Base-by-base conservation (phyloP, 768 basidiomycete genomes). In the Epithele typhae region DNA sequence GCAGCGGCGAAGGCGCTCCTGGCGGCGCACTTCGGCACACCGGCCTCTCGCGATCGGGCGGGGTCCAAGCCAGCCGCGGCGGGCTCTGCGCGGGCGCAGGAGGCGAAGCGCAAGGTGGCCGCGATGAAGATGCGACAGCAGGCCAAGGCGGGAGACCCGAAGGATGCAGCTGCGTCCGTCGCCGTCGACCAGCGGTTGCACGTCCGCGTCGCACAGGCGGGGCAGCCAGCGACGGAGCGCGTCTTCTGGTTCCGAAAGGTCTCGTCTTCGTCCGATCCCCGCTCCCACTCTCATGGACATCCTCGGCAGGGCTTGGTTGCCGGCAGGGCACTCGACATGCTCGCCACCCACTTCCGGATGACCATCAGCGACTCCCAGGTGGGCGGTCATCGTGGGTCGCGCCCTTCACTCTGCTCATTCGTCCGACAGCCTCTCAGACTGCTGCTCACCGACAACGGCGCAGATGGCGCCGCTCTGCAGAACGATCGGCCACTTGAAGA, bases 211-310 rank as follows among this genome's bases (percentile, higher is more conserved):
- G 58, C 56, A 17, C 51, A 53, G 3, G 59, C 64, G 5, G 51
- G 55, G 57, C 7, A 65, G 60, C 17, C 59, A 66, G 43, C 43
- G 1, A 56, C 57, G 14, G 75, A 79, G 57, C 69, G 67, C 41
- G 57, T 73, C 6, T 74, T 88, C 40, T 92, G 89, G 89, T 76
- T 87, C 45, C 68, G 73, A 40, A 89, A 87, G 76, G 88, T 87
- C 56, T 52, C 64, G 55, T 45, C 3, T 32, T 21, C 37, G 7
- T 35, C 17, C 41, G 41, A 7, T 48, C 37, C 3, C 6, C 22
- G 11, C 18, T 22, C n/a, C 27, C 14, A 14, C 27, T 30, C 7
- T 30, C 27, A 30, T 30, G 27, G 7, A 30, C 27, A n/a, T n/a
- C 27, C 27, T 4, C 17, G 6, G 25, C 51, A 88, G 85, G 68